Conservation (phyloP, 2,329 filamentous ascomycete species). For the Claviceps humidiphila region DNA sequence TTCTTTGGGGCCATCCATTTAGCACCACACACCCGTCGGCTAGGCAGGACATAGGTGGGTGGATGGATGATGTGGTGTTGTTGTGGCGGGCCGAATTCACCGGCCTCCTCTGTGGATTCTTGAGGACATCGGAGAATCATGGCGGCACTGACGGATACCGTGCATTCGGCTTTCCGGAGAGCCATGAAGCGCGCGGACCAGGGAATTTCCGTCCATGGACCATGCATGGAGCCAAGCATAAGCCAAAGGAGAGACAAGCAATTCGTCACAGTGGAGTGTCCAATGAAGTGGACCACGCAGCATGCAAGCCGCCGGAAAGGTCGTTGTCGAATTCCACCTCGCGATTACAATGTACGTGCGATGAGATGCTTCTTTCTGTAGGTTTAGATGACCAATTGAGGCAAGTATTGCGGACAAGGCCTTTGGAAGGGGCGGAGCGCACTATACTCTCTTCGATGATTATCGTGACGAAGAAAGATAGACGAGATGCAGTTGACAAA, state of each 20-base stretch:
- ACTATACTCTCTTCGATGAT: not conserved
- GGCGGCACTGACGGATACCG: not conserved
- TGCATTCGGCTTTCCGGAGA: not conserved
- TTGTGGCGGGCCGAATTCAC: slow-evolving; percentile 1
- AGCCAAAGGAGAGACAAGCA: not conserved
- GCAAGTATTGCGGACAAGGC: not conserved
- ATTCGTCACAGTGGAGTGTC: slow-evolving; percentile 1
- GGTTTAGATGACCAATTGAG: not conserved
- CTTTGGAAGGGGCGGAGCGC: not conserved
- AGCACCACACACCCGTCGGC: not conserved
- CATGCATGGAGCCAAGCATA: not conserved
- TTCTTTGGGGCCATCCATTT: not conserved
- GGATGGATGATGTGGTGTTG: slow-evolving; percentile 3
- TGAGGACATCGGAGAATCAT: not conserved
- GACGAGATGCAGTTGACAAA: not conserved
- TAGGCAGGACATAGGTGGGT: not conserved
- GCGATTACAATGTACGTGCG: not conserved
- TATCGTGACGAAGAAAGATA: not conserved
- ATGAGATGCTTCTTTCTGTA: no score
- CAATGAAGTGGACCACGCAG: slow-evolving; percentile 1
- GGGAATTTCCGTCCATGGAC: not conserved
- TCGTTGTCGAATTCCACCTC: not conserved
- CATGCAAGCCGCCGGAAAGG: slow-evolving; percentile 4
- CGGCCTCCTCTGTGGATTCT: slow-evolving; percentile 1
- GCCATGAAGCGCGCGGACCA: not conserved